Base-by-base conservation (phyloP, 179 eudicot genomes). In the Silene noctiflora region DNA sequence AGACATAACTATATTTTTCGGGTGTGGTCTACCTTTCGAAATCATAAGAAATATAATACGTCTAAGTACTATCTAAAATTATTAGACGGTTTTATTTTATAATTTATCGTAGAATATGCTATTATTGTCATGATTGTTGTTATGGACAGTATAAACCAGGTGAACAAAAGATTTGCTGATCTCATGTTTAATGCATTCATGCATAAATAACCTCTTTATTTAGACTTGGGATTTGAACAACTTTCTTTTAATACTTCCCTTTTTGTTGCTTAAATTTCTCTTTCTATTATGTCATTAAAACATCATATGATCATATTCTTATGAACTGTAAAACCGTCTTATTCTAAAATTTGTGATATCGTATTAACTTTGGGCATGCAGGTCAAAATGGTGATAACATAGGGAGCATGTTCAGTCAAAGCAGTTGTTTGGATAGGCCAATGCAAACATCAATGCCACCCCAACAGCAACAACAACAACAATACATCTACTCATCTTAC, bases 401-500 rank as follows among this genome's bases (percentile, higher is more conserved):
- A 84, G 74, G 79, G 82, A 81, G 78, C 79, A 85, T 82, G 79
- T 78, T 78, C 71, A 80, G 85, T 81, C 77, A 69, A 76, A 85
- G 73, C 75, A 86, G 83, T 70, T 74, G 76, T 78, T 85, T 87
- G 86, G 88, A 86, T 82, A 79, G 85, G 87, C 82, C 86, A 88
- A 84, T 82, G 12, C 24, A 63, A 78, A 75, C 73, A 76, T 48
- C 22, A 75, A 53, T 75, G 44, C 70, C 39, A 13, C 80, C 58
- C 1, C 76, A 65, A 20, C 70, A 67, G 48, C 76, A 80, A 42
- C 72, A 27, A 27, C 29, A 67, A 35, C 71, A 69, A 69, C 56
- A 42, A 42, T 42, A 53, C 24, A 72, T 29, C 7, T 69, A 20
- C 31, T 68, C 14, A 31, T 73, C n/a, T 53, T 73, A 24, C 67